phyloP scores from a whole-genome alignment of 352 stramenopile species.

The Globisporangium ultimum region DNA sequence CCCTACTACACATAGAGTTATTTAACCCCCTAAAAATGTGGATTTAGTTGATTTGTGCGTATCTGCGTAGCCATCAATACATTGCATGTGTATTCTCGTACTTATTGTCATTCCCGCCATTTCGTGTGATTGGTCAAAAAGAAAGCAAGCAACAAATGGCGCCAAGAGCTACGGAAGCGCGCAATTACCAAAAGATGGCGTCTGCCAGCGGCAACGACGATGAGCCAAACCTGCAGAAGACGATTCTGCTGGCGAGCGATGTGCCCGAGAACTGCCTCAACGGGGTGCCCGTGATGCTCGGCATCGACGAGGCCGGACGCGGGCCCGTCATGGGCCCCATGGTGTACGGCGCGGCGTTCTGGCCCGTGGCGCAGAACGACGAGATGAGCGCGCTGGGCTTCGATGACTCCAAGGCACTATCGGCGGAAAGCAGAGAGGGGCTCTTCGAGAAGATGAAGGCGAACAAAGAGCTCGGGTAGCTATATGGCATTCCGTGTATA shows the following conservation, averaged over 20 bases:
- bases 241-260: constrained; percentile 55
- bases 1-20: constrained; percentile 7
- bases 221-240: constrained; percentile 40
- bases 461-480: constrained; percentile 61
- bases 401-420: constrained; percentile 94
- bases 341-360: constrained; percentile 94
- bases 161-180: no score
- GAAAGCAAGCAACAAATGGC: no score
- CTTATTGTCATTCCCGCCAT: no score
- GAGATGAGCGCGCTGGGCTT: constrained; percentile 87
- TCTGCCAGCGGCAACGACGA: constrained; percentile 1
- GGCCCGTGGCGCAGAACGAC: constrained; percentile 64
- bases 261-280: constrained; percentile 58
- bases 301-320: constrained; percentile 94
- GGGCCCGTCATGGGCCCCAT: constrained; percentile 94
- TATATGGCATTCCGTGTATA: not conserved
- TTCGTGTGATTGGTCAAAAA: no score
- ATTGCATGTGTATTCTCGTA: no score
- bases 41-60: not conserved
- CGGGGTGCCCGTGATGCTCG: constrained; percentile 83
- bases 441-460: constrained; percentile 89
- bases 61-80: no score
- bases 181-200: not conserved
- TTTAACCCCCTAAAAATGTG: constrained; percentile 2
- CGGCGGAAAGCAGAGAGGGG: constrained; percentile 74